Percentiles rank a stretch among this genome's conserved stretches.
phyloP scores from a whole-genome alignment of 345 rosid genomes.

The Acer saccharum region DNA sequence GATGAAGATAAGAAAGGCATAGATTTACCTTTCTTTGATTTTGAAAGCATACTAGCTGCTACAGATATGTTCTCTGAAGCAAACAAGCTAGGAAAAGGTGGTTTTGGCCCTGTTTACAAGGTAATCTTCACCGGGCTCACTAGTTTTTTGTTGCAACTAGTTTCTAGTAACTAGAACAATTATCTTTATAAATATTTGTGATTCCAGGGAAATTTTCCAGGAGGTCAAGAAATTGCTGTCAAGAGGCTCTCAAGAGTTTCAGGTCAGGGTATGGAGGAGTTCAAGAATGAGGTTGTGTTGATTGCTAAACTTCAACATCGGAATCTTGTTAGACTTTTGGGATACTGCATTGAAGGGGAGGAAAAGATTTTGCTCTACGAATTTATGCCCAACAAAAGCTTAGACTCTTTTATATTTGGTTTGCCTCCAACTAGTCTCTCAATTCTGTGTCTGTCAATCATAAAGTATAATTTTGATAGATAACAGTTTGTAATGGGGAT shows the following conservation, averaged over 20 bases:
- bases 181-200: no score
- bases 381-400: constrained; percentile 63
- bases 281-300: constrained; percentile 55
- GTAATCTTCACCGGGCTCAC: constrained; percentile 14
- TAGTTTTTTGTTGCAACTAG: not conserved
- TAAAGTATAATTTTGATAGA: not conserved
- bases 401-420: constrained; percentile 63
- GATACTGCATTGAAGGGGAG: constrained; percentile 44
- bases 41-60: constrained; percentile 45
- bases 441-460: not conserved
- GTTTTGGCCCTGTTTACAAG: constrained; percentile 69
- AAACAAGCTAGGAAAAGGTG: constrained; percentile 59
- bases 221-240: constrained; percentile 55
- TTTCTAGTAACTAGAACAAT: not conserved
- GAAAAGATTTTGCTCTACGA: constrained; percentile 60
- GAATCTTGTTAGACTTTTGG: constrained; percentile 59
- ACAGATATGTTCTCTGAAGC: constrained; percentile 46
- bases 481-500: no score
- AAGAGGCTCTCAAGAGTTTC: constrained; percentile 61
- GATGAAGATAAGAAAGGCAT: constrained; percentile 45
- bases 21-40: constrained; percentile 43
- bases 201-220: constrained; percentile 39
- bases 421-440: constrained; percentile 7
- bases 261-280: constrained; percentile 62
- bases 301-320: constrained; percentile 63